Evolutionary conservation across 768 basidiomycete genomes (phyloP).

Genomic region (Suillus ampliporus): DNA sequence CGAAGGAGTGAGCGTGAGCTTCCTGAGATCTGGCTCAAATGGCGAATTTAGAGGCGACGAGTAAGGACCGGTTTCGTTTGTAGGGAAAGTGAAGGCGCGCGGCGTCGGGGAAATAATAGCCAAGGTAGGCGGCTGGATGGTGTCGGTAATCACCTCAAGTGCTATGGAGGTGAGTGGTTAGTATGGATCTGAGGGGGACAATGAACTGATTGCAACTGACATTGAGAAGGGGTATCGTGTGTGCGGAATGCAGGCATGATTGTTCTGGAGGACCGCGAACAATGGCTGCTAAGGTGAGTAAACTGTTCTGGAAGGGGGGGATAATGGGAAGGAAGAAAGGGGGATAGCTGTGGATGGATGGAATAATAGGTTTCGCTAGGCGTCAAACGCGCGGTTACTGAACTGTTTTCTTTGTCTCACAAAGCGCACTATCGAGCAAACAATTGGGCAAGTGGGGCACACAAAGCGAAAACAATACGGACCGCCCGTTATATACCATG

Average conservation of each 20-base stretch:
- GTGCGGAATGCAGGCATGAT: conserved; percentile 84
- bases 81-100: conserved; percentile 54
- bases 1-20: conserved; percentile 51
- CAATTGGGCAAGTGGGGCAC: conserved; percentile 73
- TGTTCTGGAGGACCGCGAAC: conserved; percentile 38
- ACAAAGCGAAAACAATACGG: conserved; percentile 62
- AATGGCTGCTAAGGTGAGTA: conserved; percentile 40
- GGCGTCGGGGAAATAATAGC: conserved; percentile 66
- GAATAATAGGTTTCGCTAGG: conserved; percentile 49
- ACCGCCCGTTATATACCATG: conserved; percentile 58
- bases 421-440: conserved; percentile 49
- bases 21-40: conserved; percentile 71
- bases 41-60: conserved; percentile 72
- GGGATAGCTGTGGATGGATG: conserved; percentile 35
- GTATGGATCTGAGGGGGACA: conserved; percentile 12
- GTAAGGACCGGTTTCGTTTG: conserved; percentile 58
- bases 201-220: conserved; percentile 37
- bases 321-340: conserved; percentile 40
- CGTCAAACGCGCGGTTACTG: conserved; percentile 48
- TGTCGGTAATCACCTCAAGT: conserved; percentile 79
- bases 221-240: conserved; percentile 68
- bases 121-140: conserved; percentile 56
- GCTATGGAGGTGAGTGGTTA: conserved; percentile 44
- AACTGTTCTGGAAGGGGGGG: conserved; percentile 41
- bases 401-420: conserved; percentile 57